Percentiles rank a stretch among this genome's conserved stretches.
phyloP scores from a whole-genome alignment of 345 rosid species.

The Citrus trifoliata region DNA sequence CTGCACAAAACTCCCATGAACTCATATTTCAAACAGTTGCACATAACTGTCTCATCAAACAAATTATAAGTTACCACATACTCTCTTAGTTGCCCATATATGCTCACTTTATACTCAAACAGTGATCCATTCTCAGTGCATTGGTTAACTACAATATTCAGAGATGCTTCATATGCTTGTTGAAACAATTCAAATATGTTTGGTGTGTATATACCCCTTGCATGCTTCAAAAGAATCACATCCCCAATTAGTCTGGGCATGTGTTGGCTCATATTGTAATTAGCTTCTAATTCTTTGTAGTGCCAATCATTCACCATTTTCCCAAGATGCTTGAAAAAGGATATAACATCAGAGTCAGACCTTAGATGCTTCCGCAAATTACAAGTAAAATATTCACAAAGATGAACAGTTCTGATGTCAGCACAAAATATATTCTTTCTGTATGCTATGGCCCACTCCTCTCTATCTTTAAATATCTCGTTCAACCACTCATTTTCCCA shows the following conservation, averaged over 20 bases:
- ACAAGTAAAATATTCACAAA: constrained; percentile 13
- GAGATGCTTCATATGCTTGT: constrained; percentile 25
- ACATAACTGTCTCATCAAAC: constrained; percentile 15
- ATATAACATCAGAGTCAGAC: constrained; percentile 25
- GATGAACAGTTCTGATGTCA: constrained; percentile 12
- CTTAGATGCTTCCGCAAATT: constrained; percentile 28
- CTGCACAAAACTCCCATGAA: constrained; percentile 34
- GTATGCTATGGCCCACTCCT: constrained; percentile 36
- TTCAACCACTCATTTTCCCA: constrained; percentile 29
- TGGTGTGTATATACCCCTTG: constrained; percentile 25
- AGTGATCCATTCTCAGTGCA: constrained; percentile 13
- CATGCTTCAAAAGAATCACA: constrained; percentile 32
- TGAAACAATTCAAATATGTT: constrained; percentile 30
- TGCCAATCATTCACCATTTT: constrained; percentile 28
- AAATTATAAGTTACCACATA: constrained; percentile 17
- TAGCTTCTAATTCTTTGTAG: constrained; percentile 34
- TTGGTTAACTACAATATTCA: constrained; percentile 29
- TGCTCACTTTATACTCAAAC: constrained; percentile 26
- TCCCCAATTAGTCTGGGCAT: constrained; percentile 28
- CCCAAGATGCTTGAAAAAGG: constrained; percentile 28
- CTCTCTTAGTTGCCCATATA: constrained; percentile 18
- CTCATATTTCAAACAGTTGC: constrained; percentile 36
- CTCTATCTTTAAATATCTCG: constrained; percentile 25
- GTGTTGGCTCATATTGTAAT: constrained; percentile 25
- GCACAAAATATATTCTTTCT: constrained; percentile 32